Evolutionary conservation across 495 filamentous ascomycete species (phyloP).

Genomic region (Trichoderma reesei): DNA sequence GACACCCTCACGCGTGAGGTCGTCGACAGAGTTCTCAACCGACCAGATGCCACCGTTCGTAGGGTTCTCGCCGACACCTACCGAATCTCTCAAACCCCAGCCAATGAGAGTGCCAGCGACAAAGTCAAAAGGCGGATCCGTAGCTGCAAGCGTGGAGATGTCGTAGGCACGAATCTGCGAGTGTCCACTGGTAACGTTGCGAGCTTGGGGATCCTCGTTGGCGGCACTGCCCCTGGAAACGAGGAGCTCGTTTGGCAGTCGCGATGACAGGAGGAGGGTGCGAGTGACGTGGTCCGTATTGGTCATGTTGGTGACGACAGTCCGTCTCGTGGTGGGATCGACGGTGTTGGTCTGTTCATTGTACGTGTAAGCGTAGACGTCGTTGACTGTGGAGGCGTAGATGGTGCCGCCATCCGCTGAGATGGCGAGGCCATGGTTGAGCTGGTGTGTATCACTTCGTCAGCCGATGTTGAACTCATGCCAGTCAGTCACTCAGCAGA

Average conservation of each 20-base stretch:
- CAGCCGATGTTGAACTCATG: not conserved
- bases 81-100: slow-evolving; percentile 64
- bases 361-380: slow-evolving; percentile 54
- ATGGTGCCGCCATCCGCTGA: slow-evolving; percentile 51
- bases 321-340: slow-evolving; percentile 31
- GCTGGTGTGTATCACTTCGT: slow-evolving; percentile 12
- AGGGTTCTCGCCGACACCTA: slow-evolving; percentile 52
- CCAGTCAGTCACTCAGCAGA: slow-evolving; percentile 7
- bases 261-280: slow-evolving; percentile 46
- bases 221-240: slow-evolving; percentile 52
- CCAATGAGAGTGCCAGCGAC: slow-evolving; percentile 48
- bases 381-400: slow-evolving; percentile 49
- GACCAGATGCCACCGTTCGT: slow-evolving; percentile 47
- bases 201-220: slow-evolving; percentile 49
- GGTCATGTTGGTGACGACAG: slow-evolving; percentile 50
- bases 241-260: slow-evolving; percentile 40
- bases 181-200: slow-evolving; percentile 38
- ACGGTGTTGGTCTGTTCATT: slow-evolving; percentile 30
- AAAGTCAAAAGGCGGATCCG: slow-evolving; percentile 21
- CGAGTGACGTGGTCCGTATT: slow-evolving; percentile 51
- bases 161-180: slow-evolving; percentile 61
- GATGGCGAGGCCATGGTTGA: slow-evolving; percentile 56
- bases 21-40: slow-evolving; percentile 64
- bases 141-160: slow-evolving; percentile 24
- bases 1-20: slow-evolving; percentile 40